phyloP scores from a whole-genome alignment of 2,329 filamentous ascomycete genomes.

The Neurospora sp. region DNA sequence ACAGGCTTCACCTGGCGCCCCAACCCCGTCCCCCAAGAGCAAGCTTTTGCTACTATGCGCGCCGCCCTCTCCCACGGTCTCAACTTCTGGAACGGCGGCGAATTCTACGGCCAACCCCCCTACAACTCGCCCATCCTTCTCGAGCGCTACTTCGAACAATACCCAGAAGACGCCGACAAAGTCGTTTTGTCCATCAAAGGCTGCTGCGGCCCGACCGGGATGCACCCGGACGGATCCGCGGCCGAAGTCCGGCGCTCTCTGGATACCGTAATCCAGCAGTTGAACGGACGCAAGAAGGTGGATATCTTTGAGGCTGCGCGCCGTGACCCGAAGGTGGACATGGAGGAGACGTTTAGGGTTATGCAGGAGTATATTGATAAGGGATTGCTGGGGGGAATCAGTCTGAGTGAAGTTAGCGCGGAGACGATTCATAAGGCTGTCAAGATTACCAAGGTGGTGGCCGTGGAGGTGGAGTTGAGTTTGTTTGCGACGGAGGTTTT shows the following conservation, averaged over 20 bases:
- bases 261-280: conserved; percentile 41
- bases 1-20: conserved; percentile 35
- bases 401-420: conserved; percentile 41
- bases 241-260: conserved; percentile 46
- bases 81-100: conserved; percentile 31
- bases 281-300: conserved; percentile 47
- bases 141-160: conserved; percentile 48
- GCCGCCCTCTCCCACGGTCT: conserved; percentile 35
- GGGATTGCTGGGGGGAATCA: conserved; percentile 41
- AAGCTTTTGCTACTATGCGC: conserved; percentile 45
- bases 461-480: conserved; percentile 45
- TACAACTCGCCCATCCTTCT: conserved; percentile 47
- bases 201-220: conserved; percentile 33
- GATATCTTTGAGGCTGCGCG: conserved; percentile 52
- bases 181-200: conserved; percentile 51
- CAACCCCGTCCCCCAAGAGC: conserved; percentile 30
- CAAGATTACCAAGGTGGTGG: conserved; percentile 27
- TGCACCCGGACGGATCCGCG: conserved; percentile 39
- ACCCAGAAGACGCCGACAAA: conserved; percentile 52
- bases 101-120: conserved; percentile 52
- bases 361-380: conserved; percentile 40
- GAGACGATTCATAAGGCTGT: conserved; percentile 38
- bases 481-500: conserved; percentile 36
- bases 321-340: conserved; percentile 39
- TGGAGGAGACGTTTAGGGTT: conserved; percentile 32